A percentile compares a stretch with the other conserved stretches of the same genome.
These are phyloP conservation scores for Verticillium nubilum DNA, from an alignment of 2,329 filamentous ascomycete genomes.

Conservation along the genomic window DNA sequence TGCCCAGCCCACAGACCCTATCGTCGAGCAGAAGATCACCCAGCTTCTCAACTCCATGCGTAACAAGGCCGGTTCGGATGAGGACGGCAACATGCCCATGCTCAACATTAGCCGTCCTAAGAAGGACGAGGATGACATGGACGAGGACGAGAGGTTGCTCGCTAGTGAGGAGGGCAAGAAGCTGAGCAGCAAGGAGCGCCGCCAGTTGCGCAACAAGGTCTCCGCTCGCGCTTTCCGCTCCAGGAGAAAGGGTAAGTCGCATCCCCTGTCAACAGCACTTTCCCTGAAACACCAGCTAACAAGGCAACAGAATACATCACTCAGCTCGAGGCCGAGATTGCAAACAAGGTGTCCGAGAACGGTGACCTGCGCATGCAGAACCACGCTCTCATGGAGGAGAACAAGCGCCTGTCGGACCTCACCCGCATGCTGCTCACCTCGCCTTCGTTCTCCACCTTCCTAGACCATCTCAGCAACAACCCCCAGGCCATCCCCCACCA, in stretches of 20 bases:
- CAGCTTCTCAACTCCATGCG: conserved; percentile 91
- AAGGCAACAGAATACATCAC: conserved; percentile 79
- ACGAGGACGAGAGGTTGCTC: conserved; percentile 88
- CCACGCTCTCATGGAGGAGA: conserved; percentile 76
- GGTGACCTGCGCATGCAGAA: conserved; percentile 78
- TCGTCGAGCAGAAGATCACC: conserved; percentile 88
- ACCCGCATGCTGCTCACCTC: conserved; percentile 79
- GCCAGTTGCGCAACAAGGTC: conserved; percentile 98
- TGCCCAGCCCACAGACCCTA: conserved; percentile 55
- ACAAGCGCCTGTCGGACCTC: conserved; percentile 70
- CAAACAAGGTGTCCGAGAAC: conserved; percentile 76
- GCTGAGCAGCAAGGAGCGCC: conserved; percentile 93
- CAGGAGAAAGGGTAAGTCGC: conserved; percentile 82
- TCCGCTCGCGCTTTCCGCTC: conserved; percentile 96
- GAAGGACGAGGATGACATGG: conserved; percentile 98
- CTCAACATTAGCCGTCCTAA: conserved; percentile 67
- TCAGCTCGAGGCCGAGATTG: conserved; percentile 87
- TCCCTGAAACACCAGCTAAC: neutral
- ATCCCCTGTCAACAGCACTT: neutral
- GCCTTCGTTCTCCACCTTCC: conserved; percentile 74
- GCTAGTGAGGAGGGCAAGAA: conserved; percentile 99
- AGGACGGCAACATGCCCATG: conserved; percentile 35
- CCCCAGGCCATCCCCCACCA: conserved; percentile 33
- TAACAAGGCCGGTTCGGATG: conserved; percentile 57
- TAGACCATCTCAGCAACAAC: conserved; percentile 64